Conservation (phyloP, 345 rosid species). For the Salix udensis region DNA sequence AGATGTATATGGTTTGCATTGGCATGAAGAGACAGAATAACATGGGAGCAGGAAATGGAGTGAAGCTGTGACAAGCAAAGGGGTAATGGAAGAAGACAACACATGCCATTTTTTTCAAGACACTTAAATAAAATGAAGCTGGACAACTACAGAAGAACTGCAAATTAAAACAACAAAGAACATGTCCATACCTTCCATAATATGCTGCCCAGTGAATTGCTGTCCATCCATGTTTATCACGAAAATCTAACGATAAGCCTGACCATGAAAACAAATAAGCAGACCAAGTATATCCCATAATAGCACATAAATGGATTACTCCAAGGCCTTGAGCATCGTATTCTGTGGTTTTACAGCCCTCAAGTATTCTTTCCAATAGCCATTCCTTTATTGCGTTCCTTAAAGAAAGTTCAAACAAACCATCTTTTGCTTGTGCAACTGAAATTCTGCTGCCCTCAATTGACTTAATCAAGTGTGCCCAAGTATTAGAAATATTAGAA, state of each 20-base stretch:
- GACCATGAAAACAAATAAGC: constrained; percentile 64
- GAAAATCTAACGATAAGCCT: constrained; percentile 69
- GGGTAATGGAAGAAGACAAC: background rate
- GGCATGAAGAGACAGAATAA: background rate
- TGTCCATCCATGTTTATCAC: constrained; percentile 95
- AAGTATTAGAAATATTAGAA: constrained; percentile 45
- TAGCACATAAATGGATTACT: constrained; percentile 84
- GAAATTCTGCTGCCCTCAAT: constrained; percentile 48
- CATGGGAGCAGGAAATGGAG: background rate
- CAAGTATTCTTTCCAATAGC: constrained; percentile 75
- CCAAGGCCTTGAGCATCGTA: constrained; percentile 78
- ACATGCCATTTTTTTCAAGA: background rate
- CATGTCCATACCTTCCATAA: constrained; percentile 56
- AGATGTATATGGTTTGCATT: background rate
- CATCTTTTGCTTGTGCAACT: constrained; percentile 58
- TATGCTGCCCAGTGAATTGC: constrained; percentile 99
- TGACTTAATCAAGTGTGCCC: constrained; percentile 66
- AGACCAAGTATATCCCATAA: constrained; percentile 90
- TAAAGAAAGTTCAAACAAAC: constrained; percentile 59
- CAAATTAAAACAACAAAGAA: background rate
- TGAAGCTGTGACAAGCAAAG: background rate
- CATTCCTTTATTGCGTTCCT: constrained; percentile 78
- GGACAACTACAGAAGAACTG: background rate
- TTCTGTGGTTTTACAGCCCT: constrained; percentile 51
- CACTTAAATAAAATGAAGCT: background rate